Conservation (phyloP, 1,139 yeast genomes). For the Blastobotrys elegans region DNA sequence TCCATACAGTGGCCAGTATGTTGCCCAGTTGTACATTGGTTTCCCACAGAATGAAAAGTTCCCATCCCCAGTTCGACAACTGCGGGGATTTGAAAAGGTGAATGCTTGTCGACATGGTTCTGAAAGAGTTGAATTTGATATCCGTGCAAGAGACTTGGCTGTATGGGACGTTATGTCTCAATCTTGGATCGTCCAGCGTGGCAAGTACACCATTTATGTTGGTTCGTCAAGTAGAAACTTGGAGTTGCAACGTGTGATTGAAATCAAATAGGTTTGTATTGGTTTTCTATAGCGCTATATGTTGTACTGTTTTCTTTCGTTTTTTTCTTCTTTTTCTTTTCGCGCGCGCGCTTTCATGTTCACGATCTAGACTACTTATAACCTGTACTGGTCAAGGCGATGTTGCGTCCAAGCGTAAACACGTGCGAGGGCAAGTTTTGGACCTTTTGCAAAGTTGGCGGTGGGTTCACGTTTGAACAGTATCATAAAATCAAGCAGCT, state of each 20-base stretch:
- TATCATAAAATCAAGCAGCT: too few relatives aligned
- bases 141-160: constrained; percentile 52
- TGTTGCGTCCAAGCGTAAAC: too few relatives aligned
- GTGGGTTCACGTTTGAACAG: too few relatives aligned
- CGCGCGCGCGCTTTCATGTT: too few relatives aligned
- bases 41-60: too few relatives aligned
- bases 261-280: constrained; percentile 20
- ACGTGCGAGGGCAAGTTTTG: too few relatives aligned
- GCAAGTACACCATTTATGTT: constrained; percentile 50
- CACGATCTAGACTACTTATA: too few relatives aligned
- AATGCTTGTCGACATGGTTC: constrained; percentile 27
- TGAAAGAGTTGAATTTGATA: constrained; percentile 39
- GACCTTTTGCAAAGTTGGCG: too few relatives aligned
- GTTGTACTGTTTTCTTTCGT: too few relatives aligned
- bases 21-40: constrained; percentile 55
- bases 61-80: constrained; percentile 46
- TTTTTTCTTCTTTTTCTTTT: too few relatives aligned
- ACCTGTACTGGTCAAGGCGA: too few relatives aligned
- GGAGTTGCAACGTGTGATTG: constrained; percentile 34
- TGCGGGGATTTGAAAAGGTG: constrained; percentile 59
- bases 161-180: constrained; percentile 56
- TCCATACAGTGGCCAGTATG: constrained; percentile 47
- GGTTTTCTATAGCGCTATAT: too few relatives aligned
- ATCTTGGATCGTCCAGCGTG: constrained; percentile 58
- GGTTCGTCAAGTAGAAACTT: constrained; percentile 51